phyloP scores from a whole-genome alignment of 2,329 filamentous ascomycete species.

The Claviceps arundinis region DNA sequence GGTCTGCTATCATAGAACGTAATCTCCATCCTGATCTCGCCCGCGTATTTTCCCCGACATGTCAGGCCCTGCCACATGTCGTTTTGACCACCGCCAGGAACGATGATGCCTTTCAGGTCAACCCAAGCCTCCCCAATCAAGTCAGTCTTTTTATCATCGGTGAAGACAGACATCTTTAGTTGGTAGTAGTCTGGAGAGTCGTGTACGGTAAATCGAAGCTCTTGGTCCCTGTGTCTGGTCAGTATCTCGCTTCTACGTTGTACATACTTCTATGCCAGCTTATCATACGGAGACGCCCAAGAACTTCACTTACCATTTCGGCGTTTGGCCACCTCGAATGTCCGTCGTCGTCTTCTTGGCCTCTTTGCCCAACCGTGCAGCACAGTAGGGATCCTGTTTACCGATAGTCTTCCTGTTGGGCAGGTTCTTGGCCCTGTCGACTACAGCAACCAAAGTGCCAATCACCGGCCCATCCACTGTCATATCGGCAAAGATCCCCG shows the following conservation, averaged over 20 bases:
- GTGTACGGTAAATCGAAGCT: constrained; percentile 89
- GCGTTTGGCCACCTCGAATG: constrained; percentile 86
- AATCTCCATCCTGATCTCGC: constrained; percentile 86
- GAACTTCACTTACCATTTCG: constrained; percentile 59
- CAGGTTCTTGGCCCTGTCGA: constrained; percentile 92
- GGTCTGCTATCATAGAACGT: constrained; percentile 89
- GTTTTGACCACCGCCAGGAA: constrained; percentile 79
- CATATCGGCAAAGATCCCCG: constrained; percentile 91
- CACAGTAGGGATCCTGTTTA: constrained; percentile 97
- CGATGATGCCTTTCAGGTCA: constrained; percentile 66
- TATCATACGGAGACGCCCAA: no score
- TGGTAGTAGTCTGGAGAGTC: constrained; percentile 94
- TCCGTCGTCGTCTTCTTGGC: constrained; percentile 96
- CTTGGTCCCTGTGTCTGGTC: constrained; percentile 65
- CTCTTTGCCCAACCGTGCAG: constrained; percentile 85
- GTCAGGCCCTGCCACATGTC: constrained; percentile 84
- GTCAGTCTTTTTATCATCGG: constrained; percentile 96
- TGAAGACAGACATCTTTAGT: constrained; percentile 91
- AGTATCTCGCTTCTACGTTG: neutral
- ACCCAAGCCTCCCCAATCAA: constrained; percentile 92
- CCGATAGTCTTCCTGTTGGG: constrained; percentile 95
- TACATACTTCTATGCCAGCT: no score
- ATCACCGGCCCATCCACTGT: constrained; percentile 85
- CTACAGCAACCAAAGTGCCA: constrained; percentile 79
- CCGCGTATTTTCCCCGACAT: constrained; percentile 89